Percentiles rank a stretch among this genome's conserved stretches.
Evolutionary conservation across 2,329 filamentous ascomycete species (phyloP).

Genomic region (Pestalotiopsis sp.): DNA sequence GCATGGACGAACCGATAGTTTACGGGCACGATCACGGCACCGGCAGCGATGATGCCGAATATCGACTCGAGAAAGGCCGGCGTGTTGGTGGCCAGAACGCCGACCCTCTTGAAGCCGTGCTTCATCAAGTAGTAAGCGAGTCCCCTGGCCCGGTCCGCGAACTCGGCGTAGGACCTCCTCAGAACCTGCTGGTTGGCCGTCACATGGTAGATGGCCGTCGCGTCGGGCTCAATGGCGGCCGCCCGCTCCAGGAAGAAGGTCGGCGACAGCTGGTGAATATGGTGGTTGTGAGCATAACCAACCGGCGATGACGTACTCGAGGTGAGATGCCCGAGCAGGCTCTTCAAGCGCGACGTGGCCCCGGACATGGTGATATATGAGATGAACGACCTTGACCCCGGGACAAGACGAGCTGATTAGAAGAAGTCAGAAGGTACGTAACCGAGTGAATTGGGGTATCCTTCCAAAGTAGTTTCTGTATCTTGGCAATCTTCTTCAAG

Average conservation of each 20-base stretch:
- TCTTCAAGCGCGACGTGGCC: constrained; percentile 60
- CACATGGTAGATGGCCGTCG: constrained; percentile 81
- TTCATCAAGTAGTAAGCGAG: constrained; percentile 85
- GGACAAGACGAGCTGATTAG: neutral
- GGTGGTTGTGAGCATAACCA: constrained; percentile 46
- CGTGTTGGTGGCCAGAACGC: constrained; percentile 88
- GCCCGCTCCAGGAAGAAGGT: constrained; percentile 86
- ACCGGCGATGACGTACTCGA: constrained; percentile 35
- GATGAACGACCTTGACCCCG: neutral
- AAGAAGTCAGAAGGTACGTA: neutral
- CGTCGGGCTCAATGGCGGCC: constrained; percentile 83
- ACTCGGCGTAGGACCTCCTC: constrained; percentile 75
- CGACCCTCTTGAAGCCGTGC: constrained; percentile 72
- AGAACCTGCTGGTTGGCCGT: constrained; percentile 75
- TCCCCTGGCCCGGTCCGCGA: constrained; percentile 82
- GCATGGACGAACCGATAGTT: constrained; percentile 45
- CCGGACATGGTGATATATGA: constrained; percentile 55
- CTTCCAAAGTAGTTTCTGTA: too few relatives aligned
- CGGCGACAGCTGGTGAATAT: constrained; percentile 79
- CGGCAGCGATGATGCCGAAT: constrained; percentile 82
- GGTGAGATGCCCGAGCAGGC: constrained; percentile 53
- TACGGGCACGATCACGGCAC: constrained; percentile 70
- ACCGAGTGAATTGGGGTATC: neutral
- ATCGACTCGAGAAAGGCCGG: constrained; percentile 91
- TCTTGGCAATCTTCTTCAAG: too few relatives aligned